These are phyloP conservation scores for Apiospora phragmitis DNA, from an alignment of 2,329 filamentous ascomycete genomes.

Conservation along the genomic window DNA sequence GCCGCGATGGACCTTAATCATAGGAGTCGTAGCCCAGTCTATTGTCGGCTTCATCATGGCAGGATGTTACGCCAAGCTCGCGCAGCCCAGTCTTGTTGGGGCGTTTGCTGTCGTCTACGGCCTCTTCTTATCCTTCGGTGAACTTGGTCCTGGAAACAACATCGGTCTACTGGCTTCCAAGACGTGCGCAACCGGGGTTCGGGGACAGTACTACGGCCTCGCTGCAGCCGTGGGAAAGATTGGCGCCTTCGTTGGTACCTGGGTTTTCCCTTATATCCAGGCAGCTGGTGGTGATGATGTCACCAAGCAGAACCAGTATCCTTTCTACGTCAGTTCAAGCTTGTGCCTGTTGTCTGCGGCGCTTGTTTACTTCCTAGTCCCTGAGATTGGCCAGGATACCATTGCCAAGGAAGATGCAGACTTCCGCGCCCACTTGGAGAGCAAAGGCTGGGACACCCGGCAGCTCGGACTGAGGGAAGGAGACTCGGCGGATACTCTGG, in stretches of 20 bases:
- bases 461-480: slow-evolving; percentile 46
- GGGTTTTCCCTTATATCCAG: slow-evolving; percentile 75
- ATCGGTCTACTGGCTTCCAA: slow-evolving; percentile 87
- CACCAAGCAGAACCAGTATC: slow-evolving; percentile 72
- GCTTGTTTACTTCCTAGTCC: slow-evolving; percentile 66
- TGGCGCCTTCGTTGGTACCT: slow-evolving; percentile 83
- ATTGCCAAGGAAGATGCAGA: slow-evolving; percentile 75
- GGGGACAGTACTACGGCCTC: slow-evolving; percentile 71
- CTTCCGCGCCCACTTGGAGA: slow-evolving; percentile 73
- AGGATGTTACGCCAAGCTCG: slow-evolving; percentile 71
- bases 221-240: slow-evolving; percentile 75
- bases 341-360: slow-evolving; percentile 75
- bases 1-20: slow-evolving; percentile 70
- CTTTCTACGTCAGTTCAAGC: slow-evolving; percentile 81
- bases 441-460: slow-evolving; percentile 73
- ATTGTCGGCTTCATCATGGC: slow-evolving; percentile 88
- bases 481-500: not conserved
- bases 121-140: slow-evolving; percentile 75
- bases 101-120: slow-evolving; percentile 80
- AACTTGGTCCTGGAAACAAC: slow-evolving; percentile 87
- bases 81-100: slow-evolving; percentile 64
- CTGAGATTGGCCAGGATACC: slow-evolving; percentile 81
- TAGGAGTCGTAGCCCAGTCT: slow-evolving; percentile 72
- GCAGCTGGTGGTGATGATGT: slow-evolving; percentile 55
- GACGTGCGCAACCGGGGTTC: slow-evolving; percentile 83